Evolutionary conservation across 306 rosid genomes (phyloP).

Genomic region (Pachyrhizus erosus): DNA sequence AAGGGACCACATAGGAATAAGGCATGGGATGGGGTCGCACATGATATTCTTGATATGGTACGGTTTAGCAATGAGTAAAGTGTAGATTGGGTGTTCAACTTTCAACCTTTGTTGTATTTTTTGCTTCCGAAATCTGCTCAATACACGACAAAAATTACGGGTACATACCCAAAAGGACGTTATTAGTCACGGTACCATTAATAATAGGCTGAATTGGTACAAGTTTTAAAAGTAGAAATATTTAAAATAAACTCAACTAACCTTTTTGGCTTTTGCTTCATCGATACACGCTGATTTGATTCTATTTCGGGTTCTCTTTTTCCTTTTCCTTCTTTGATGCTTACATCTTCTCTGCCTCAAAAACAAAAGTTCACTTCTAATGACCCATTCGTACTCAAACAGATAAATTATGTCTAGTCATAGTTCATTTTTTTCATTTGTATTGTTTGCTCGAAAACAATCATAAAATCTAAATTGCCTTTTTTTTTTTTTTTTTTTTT

Average conservation of each 20-base stretch:
- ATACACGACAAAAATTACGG: slow-evolving; percentile 20
- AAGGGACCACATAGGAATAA: slow-evolving; percentile 41
- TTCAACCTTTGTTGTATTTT: background rate
- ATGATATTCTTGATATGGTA: slow-evolving; percentile 40
- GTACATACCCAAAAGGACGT: slow-evolving; percentile 16
- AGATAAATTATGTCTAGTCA: background rate
- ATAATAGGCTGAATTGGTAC: background rate
- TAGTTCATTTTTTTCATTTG: background rate
- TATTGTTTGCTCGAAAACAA: too few species aligned
- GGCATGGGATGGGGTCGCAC: slow-evolving; percentile 33
- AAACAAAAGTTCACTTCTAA: background rate
- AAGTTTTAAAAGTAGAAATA: background rate
- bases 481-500: too few species aligned
- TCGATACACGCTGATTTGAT: background rate
- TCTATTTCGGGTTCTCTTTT: background rate
- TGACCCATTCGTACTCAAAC: background rate
- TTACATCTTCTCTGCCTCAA: background rate
- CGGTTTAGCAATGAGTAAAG: slow-evolving; percentile 42
- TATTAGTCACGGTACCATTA: slow-evolving; percentile 10
- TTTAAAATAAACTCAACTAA: background rate
- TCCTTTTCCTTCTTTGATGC: background rate
- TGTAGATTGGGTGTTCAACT: slow-evolving; percentile 23
- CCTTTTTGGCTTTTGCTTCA: background rate
- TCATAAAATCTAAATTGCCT: too few species aligned
- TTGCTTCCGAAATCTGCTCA: background rate